Percentiles rank a stretch among this genome's conserved stretches.
phyloP scores from a whole-genome alignment of 805 yeast species.

The Komagataella phaffii region DNA sequence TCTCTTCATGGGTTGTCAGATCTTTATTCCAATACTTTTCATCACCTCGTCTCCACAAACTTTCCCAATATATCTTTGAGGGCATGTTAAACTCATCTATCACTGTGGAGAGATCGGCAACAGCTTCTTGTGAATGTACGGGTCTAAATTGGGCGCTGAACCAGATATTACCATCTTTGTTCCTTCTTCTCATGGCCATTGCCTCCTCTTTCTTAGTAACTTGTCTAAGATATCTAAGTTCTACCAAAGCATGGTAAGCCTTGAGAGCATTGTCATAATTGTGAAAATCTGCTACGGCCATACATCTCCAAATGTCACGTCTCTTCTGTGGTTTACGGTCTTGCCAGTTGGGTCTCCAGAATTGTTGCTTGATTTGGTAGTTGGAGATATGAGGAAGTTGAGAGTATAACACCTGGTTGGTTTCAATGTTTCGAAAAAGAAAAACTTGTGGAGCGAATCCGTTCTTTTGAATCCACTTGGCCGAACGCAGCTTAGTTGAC shows the following conservation, averaged over 20 bases:
- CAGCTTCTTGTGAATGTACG: conserved; percentile 80
- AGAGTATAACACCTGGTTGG: conserved; percentile 83
- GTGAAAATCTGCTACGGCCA: conserved; percentile 69
- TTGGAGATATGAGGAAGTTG: conserved; percentile 56
- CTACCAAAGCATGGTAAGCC: conserved; percentile 62
- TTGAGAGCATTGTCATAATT: conserved; percentile 51
- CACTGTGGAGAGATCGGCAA: conserved; percentile 65
- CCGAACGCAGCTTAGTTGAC: conserved; percentile 33
- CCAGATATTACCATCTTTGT: conserved; percentile 75
- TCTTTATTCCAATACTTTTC: conserved; percentile 54
- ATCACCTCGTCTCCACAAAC: conserved; percentile 78
- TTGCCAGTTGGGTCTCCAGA: conserved; percentile 79
- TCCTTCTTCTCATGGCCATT: conserved; percentile 53
- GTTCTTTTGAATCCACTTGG: conserved; percentile 43
- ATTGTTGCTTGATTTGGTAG: conserved; percentile 55
- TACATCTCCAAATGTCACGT: conserved; percentile 79
- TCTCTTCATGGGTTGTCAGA: conserved; percentile 43
- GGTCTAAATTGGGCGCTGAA: conserved; percentile 82
- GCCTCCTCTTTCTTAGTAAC: conserved; percentile 44
- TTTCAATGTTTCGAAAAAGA: conserved; percentile 71
- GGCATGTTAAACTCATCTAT: conserved; percentile 44
- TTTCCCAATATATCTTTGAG: conserved; percentile 67
- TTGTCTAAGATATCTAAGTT: conserved; percentile 65
- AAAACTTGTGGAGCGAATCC: conserved; percentile 75
- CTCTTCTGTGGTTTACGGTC: conserved; percentile 70